Conservation (phyloP, 768 basidiomycete genomes). For the Podaxis sp. region DNA sequence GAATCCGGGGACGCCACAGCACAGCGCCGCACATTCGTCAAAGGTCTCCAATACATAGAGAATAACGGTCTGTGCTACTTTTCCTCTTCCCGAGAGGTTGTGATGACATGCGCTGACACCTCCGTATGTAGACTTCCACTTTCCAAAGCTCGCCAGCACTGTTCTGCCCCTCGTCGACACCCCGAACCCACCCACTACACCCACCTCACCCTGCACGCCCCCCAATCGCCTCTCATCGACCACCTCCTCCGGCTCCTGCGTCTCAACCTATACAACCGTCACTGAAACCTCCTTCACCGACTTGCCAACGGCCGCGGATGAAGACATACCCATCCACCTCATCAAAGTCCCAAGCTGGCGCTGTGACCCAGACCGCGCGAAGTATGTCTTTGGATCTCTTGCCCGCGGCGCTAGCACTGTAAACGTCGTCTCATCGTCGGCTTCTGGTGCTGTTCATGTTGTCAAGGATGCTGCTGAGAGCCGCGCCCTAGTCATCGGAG, state of each 20-base stretch:
- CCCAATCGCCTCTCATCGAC: not conserved
- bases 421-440: not conserved
- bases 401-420: not conserved
- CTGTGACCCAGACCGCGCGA: slow-evolving; percentile 1
- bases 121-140: not conserved
- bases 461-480: not conserved
- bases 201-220: not conserved
- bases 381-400: slow-evolving; percentile 8
- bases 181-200: not conserved
- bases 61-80: not conserved
- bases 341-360: slow-evolving; percentile 6
- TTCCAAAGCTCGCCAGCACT: not conserved
- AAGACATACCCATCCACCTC: slow-evolving; percentile 2
- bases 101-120: not conserved
- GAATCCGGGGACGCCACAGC: not conserved
- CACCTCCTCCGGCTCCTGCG: not conserved
- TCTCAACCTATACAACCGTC: not conserved
- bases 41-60: slow-evolving; percentile 7
- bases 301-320: not conserved
- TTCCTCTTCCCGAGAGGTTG: not conserved
- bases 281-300: not conserved
- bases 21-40: not conserved
- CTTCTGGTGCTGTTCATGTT: not conserved
- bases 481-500: not conserved
- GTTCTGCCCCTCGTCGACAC: not conserved